Percentiles rank a stretch among this genome's conserved stretches.
Evolutionary conservation across 108 stramenopile genomes (phyloP).

Genomic region (Cyclotella baltica): DNA sequence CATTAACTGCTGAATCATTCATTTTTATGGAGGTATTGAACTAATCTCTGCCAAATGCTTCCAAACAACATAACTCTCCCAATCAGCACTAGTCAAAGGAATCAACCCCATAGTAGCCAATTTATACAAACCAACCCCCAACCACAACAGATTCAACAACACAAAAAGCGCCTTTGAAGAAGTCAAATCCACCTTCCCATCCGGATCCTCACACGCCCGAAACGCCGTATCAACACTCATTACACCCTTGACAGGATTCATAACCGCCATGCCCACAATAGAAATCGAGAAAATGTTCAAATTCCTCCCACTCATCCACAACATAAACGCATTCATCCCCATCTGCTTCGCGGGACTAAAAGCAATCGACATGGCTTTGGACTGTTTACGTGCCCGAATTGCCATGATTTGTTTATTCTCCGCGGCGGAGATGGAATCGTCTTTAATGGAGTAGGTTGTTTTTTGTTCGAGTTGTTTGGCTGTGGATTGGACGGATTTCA

Average conservation of each 20-base stretch:
- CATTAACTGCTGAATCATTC: too few relatives aligned
- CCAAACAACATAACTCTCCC: conserved; percentile 88
- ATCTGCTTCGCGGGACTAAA: conserved; percentile 88
- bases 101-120: conserved; percentile 95
- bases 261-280: conserved; percentile 84
- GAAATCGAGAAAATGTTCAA: conserved; percentile 94
- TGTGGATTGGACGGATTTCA: conserved; percentile 43
- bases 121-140: conserved; percentile 93
- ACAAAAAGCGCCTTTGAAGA: conserved; percentile 83
- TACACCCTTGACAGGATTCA: conserved; percentile 86
- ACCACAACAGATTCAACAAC: conserved; percentile 87
- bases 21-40: conserved; percentile 86
- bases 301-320: conserved; percentile 94
- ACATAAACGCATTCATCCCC: conserved; percentile 95
- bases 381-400: conserved; percentile 64
- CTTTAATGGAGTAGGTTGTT: conserved; percentile 33
- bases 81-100: conserved; percentile 94
- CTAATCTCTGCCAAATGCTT: conserved; percentile 92
- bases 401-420: conserved; percentile 61
- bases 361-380: conserved; percentile 89
- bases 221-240: conserved; percentile 68
- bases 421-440: conserved; percentile 29
- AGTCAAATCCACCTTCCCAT: conserved; percentile 71
- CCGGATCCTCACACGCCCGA: conserved; percentile 65
- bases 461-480: conserved; percentile 51